phyloP scores from a whole-genome alignment of 1,139 yeast species.

The Maudiozyma humilis region DNA sequence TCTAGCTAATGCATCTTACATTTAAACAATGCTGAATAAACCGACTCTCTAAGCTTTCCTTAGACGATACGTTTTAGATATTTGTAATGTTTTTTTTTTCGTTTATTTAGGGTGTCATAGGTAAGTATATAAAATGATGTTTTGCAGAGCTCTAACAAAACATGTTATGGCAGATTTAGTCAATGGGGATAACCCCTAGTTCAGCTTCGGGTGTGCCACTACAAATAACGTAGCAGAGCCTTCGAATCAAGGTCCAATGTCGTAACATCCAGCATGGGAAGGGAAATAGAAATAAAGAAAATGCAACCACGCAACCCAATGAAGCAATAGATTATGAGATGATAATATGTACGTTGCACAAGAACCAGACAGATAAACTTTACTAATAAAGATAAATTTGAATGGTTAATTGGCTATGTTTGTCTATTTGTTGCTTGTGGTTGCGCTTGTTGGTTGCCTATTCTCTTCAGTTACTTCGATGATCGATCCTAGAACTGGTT shows the following conservation, averaged over 20 bases:
- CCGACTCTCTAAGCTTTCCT: not conserved
- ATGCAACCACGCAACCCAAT: too few relatives aligned
- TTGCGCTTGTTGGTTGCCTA: not conserved
- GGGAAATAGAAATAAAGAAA: not conserved
- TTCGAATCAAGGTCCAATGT: too few relatives aligned
- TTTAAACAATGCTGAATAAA: not conserved
- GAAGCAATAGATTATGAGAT: not conserved
- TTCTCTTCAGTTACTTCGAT: too few relatives aligned
- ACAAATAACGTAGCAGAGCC: too few relatives aligned
- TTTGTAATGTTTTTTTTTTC: not conserved
- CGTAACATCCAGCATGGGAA: not conserved
- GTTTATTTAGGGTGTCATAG: not conserved
- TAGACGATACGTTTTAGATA: too few relatives aligned
- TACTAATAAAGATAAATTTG: not conserved
- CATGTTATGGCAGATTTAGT: too few relatives aligned
- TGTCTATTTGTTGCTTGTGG: not conserved
- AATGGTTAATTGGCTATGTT: not conserved
- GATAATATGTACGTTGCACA: not conserved
- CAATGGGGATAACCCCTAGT: too few relatives aligned
- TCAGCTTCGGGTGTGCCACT: too few relatives aligned
- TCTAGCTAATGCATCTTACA: too few relatives aligned
- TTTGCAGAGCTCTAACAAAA: too few relatives aligned
- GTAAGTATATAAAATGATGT: not conserved
- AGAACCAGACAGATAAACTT: too few relatives aligned
- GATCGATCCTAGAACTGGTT: constrained; percentile 32